A percentile compares a stretch with the other conserved stretches of the same genome.
phyloP scores from a whole-genome alignment of 1,284 basidiomycete genomes.

The Cutaneotrichosporon curvatum region DNA sequence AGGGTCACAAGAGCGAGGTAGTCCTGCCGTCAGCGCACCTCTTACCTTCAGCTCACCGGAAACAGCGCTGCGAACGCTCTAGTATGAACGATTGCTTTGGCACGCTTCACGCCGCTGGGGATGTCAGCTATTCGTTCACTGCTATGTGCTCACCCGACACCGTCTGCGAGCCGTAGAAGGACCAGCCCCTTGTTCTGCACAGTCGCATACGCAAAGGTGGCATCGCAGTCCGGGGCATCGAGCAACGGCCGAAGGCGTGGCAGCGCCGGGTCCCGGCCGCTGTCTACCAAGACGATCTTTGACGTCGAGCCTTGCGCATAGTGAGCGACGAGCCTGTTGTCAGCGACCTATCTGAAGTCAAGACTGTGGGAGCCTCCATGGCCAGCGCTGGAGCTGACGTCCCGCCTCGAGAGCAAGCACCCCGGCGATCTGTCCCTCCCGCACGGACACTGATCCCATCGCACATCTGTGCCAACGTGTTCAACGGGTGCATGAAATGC shows the following conservation, averaged over 20 bases:
- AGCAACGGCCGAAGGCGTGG: conserved; percentile 2
- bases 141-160: conserved; percentile 27
- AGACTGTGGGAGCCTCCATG: too few relatives aligned
- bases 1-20: conserved; percentile 38
- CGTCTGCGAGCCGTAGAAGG: conserved; percentile 14
- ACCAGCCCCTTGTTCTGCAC: conserved; percentile 13
- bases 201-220: conserved; percentile 10
- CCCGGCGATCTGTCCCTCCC: too few relatives aligned
- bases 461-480: too few relatives aligned
- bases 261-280: conserved; percentile 24
- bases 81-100: conserved; percentile 37
- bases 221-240: conserved; percentile 3
- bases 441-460: too few relatives aligned
- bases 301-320: conserved; percentile 19
- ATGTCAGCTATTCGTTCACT: background rate
- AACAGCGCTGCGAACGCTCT: conserved; percentile 34
- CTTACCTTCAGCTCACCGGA: conserved; percentile 21
- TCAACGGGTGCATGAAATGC: too few relatives aligned
- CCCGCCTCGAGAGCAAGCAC: too few relatives aligned
- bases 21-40: conserved; percentile 19
- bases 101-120: conserved; percentile 21
- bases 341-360: too few relatives aligned
- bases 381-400: too few relatives aligned
- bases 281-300: conserved; percentile 18
- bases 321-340: conserved; percentile 26